Base-by-base conservation (phyloP, 306 rosid species). In the Quercus ilex region DNA sequence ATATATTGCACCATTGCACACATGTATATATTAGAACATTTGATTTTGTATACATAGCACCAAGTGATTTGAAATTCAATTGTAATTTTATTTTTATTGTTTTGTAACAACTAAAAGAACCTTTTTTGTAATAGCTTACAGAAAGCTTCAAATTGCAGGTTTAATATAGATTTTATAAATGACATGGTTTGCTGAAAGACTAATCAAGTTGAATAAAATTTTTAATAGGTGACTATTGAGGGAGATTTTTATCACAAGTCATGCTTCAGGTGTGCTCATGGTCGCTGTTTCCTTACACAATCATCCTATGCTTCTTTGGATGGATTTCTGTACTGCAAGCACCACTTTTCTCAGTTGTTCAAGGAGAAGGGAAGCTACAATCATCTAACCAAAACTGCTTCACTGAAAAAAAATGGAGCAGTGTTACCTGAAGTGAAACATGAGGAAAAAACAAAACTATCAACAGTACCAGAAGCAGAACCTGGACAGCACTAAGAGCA, bases 311-410 rank as follows among this genome's bases (percentile, higher is more conserved):
- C 97, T 46, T 93, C 97, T 58, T 78, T 92, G 68, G 92, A 90
- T 82, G 94, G 97, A 55, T 84, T 52, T 60, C 88, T 92, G 1
- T 92, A 90, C 74, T 92, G 97, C 93, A 92, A 90, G 77, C 94
- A 77, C 4, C 97, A 92, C 79, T 92, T 92, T 81, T 78, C 97
- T 30, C 97, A 92, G 72, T 49, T 92, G 84, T 92, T 89, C 88
- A 92, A 87, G 86, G 94, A 89, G 81, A 92, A 89, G 85, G 97
- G 97, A 4, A 86, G 93, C 86, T 92, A 92, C 57, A 89, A 73
- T 21, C 84, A 90, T 75, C 86, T 90, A 49, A 78, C 78, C 78
- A 82, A 81, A 80, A 73, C 87, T n/a, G 82, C 95, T 84, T 87
- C 97, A 2, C 1, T 89, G 77, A 92, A 67, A 90, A 92, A 78